Conservation (phyloP, 163 green algal species). For the Smithsoniella earleae region DNA sequence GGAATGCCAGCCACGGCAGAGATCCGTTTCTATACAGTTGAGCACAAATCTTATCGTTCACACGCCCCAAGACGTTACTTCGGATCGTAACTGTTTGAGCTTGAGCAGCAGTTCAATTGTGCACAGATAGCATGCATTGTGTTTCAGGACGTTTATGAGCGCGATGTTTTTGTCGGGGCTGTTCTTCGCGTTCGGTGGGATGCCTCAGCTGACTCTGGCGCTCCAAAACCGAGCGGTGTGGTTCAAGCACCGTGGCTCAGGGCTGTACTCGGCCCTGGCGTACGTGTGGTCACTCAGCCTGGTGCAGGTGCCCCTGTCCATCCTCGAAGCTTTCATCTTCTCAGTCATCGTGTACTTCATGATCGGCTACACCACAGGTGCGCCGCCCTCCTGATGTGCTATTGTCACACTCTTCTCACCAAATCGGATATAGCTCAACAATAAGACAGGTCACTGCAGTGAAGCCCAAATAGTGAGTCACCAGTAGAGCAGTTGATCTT, state of each 20-base stretch:
- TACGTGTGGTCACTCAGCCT: slow-evolving; percentile 33
- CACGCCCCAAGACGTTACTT: neutral
- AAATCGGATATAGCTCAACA: no score
- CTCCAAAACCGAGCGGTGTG: slow-evolving; percentile 41
- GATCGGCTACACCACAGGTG: slow-evolving; percentile 36
- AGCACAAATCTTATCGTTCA: neutral
- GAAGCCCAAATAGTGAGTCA: neutral
- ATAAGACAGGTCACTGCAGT: neutral
- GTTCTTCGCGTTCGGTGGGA: slow-evolving; percentile 46
- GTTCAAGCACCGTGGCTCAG: slow-evolving; percentile 45
- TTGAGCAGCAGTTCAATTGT: no score
- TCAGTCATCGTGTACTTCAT: slow-evolving; percentile 53
- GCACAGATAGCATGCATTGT: neutral
- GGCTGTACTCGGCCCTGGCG: slow-evolving; percentile 41
- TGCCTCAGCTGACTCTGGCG: slow-evolving; percentile 41
- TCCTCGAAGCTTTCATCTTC: slow-evolving; percentile 44
- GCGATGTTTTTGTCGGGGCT: slow-evolving; percentile 42
- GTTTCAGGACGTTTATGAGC: slow-evolving; percentile 34
- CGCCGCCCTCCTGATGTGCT: neutral
- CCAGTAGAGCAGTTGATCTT: neutral
- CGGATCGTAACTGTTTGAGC: no score
- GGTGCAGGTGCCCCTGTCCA: slow-evolving; percentile 40
- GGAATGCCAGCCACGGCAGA: no score
- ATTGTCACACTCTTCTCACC: neutral
- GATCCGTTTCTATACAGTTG: no score